Percentiles rank a stretch among this genome's conserved stretches.
phyloP scores from a whole-genome alignment of 352 stramenopile species.

The Sclerospora graminicola region DNA sequence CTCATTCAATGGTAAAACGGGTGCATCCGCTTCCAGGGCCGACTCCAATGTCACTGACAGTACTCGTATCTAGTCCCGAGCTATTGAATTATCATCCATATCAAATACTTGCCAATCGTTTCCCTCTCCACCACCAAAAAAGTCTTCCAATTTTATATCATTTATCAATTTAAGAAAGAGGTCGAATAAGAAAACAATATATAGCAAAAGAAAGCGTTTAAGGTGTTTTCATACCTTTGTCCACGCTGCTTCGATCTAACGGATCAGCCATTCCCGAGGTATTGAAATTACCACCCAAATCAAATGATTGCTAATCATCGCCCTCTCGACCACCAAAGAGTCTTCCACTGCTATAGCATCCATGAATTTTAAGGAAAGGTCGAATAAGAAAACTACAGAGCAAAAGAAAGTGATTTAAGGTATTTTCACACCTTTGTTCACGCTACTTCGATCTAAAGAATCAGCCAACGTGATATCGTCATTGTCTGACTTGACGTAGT shows the following conservation, averaged over 20 bases:
- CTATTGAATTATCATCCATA: conserved; percentile 51
- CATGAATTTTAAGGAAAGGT: too few species aligned
- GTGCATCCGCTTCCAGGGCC: conserved; percentile 56
- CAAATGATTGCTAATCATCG: conserved; percentile 75
- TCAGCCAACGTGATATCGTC: conserved; percentile 81
- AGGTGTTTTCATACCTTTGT: conserved; percentile 30
- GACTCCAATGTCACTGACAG: conserved; percentile 77
- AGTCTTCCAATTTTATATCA: conserved; percentile 59
- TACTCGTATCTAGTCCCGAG: conserved; percentile 46
- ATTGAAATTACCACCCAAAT: conserved; percentile 62
- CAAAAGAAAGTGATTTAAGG: conserved; percentile 4
- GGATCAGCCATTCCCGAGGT: conserved; percentile 72
- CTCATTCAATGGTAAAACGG: conserved; percentile 40
- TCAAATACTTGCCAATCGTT: conserved; percentile 80
- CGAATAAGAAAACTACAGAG: conserved; percentile 1
- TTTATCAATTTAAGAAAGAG: too few species aligned
- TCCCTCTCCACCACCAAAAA: conserved; percentile 43
- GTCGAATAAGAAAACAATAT: conserved; percentile 5
- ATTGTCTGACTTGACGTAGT: conserved; percentile 62
- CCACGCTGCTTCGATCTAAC: conserved; percentile 38
- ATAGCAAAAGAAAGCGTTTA: conserved; percentile 1
- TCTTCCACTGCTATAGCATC: conserved; percentile 62
- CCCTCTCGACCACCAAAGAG: conserved; percentile 49
- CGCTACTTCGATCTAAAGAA: conserved; percentile 37
- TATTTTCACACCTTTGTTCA: conserved; percentile 36